phyloP scores from a whole-genome alignment of 2,329 filamentous ascomycete species.

The Coniochaeta pulveracea region DNA sequence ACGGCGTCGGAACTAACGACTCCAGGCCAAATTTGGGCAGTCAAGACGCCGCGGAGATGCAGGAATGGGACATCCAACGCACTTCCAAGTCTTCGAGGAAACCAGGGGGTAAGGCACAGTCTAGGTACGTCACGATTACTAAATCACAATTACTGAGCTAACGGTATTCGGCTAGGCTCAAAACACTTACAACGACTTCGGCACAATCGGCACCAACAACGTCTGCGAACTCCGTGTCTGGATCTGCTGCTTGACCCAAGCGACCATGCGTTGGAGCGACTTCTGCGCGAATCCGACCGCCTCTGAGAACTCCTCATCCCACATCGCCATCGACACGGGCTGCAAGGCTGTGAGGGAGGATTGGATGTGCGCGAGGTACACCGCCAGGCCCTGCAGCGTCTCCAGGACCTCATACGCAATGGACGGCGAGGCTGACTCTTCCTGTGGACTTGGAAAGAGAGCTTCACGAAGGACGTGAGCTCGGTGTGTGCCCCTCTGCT shows the following conservation, averaged over 20 bases:
- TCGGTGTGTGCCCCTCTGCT: conserved; percentile 11
- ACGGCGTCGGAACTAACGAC: no score
- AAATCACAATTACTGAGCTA: no score
- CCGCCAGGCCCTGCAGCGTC: conserved; percentile 17
- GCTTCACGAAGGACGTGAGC: conserved; percentile 14
- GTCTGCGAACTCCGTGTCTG: conserved; percentile 21
- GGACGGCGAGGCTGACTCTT: conserved; percentile 4
- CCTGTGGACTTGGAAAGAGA: conserved; percentile 16
- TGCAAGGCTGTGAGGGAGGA: conserved; percentile 16
- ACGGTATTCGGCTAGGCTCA: no score
- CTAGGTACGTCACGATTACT: no score
- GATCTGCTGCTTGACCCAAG: conserved; percentile 21
- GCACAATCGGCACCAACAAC: conserved; percentile 18
- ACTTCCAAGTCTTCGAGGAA: no score
- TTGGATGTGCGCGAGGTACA: conserved; percentile 20
- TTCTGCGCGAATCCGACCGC: conserved; percentile 13
- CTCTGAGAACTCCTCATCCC: conserved; percentile 21
- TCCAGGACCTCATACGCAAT: conserved; percentile 14
- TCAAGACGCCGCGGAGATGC: no score
- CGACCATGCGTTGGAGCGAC: conserved; percentile 16
- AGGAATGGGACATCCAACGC: no score
- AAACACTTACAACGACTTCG: background rate
- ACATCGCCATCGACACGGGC: conserved; percentile 20
- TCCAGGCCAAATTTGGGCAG: no score
- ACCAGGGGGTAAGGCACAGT: no score